Conservation (phyloP, 2,329 filamentous ascomycete species). For the Botrytis fabae region DNA sequence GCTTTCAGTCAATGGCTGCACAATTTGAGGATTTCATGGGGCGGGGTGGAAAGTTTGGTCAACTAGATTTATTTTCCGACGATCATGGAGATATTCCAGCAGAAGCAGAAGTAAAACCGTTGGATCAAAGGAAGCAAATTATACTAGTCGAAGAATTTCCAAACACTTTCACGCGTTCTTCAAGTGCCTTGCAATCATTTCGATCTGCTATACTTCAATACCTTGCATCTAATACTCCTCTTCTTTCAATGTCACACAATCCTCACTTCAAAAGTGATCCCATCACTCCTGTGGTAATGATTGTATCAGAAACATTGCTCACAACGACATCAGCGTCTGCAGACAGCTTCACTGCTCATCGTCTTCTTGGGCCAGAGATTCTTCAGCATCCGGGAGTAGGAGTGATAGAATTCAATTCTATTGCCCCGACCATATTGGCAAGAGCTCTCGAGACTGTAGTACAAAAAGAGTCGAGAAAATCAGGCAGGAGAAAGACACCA, state of each 20-base stretch:
- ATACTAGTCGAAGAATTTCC: slow-evolving; percentile 83
- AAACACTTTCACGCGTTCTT: slow-evolving; percentile 68
- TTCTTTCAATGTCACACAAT: slow-evolving; percentile 49
- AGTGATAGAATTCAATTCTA: slow-evolving; percentile 87
- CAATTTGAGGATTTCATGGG: slow-evolving; percentile 93
- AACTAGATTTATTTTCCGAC: slow-evolving; percentile 53
- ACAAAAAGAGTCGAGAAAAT: slow-evolving; percentile 79
- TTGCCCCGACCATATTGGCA: slow-evolving; percentile 80
- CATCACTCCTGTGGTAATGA: slow-evolving; percentile 75
- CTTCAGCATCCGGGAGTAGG: slow-evolving; percentile 75
- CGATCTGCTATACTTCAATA: slow-evolving; percentile 74
- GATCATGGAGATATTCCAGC: slow-evolving; percentile 33
- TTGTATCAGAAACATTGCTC: slow-evolving; percentile 87
- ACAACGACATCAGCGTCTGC: slow-evolving; percentile 81
- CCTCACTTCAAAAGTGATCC: slow-evolving; percentile 42
- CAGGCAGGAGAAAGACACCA: slow-evolving; percentile 71
- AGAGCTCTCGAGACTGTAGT: slow-evolving; percentile 83
- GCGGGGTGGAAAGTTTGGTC: slow-evolving; percentile 76
- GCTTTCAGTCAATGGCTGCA: slow-evolving; percentile 67
- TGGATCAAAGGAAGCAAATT: slow-evolving; percentile 50
- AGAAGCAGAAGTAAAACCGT: slow-evolving; percentile 38
- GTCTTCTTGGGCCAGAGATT: slow-evolving; percentile 83
- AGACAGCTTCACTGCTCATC: slow-evolving; percentile 91
- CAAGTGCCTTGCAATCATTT: slow-evolving; percentile 67
- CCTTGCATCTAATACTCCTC: slow-evolving; percentile 65